A percentile compares a stretch with the other conserved stretches of the same genome.
These are phyloP conservation scores for Suhomyces bokatorum DNA, from an alignment of 1,139 yeast species.

Conservation along the genomic window DNA sequence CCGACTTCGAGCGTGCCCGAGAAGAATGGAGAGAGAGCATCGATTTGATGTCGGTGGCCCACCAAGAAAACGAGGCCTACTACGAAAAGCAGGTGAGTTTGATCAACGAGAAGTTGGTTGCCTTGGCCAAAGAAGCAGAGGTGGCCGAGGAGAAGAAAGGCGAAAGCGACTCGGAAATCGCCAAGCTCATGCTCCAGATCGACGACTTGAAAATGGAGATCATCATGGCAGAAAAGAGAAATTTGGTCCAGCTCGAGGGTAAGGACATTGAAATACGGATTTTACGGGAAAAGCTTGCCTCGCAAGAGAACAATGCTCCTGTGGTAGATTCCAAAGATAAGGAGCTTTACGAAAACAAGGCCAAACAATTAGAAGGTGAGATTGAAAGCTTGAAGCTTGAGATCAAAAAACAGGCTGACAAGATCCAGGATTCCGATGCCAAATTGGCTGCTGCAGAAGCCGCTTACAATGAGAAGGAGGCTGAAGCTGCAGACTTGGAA, in stretches of 20 bases:
- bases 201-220: slow-evolving; percentile 17
- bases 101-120: slow-evolving; percentile 11
- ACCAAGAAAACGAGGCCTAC: slow-evolving; percentile 42
- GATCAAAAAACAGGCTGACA: slow-evolving; percentile 12
- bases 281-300: slow-evolving; percentile 15
- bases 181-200: slow-evolving; percentile 12
- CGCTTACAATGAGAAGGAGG: slow-evolving; percentile 1
- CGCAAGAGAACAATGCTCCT: slow-evolving; percentile 9
- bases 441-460: slow-evolving; percentile 4
- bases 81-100: slow-evolving; percentile 33
- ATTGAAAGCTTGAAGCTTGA: slow-evolving; percentile 31
- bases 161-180: slow-evolving; percentile 13
- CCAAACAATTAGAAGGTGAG: slow-evolving; percentile 55
- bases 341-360: slow-evolving; percentile 28
- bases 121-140: slow-evolving; percentile 6
- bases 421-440: slow-evolving; percentile 12
- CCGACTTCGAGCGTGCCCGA: slow-evolving; percentile 53
- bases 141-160: slow-evolving; percentile 1
- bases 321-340: slow-evolving; percentile 9
- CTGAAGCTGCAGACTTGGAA: slow-evolving; percentile 7
- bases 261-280: slow-evolving; percentile 18
- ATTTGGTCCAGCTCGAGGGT: slow-evolving; percentile 18
- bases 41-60: slow-evolving; percentile 49
- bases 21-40: slow-evolving; percentile 60
- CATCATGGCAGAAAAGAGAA: slow-evolving; percentile 15